A percentile compares a stretch with the other conserved stretches of the same genome.
Evolutionary conservation across 805 yeast species (phyloP).

Genomic region (Wickerhamiella sorbophila): DNA sequence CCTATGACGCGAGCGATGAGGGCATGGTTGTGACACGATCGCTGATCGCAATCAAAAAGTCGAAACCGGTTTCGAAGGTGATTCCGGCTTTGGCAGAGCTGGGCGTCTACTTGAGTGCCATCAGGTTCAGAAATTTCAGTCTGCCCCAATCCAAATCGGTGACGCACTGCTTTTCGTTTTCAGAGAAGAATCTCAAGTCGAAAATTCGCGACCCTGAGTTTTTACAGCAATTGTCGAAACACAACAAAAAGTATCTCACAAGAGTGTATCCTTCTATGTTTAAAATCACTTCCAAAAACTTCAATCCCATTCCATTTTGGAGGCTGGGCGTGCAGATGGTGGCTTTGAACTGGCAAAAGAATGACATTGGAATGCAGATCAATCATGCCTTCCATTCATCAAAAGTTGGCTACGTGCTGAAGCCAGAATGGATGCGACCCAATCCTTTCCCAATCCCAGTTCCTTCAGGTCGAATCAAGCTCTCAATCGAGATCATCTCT

Average conservation of each 20-base stretch:
- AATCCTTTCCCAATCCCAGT: constrained; percentile 6
- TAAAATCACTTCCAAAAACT: constrained; percentile 66
- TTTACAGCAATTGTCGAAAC: constrained; percentile 45
- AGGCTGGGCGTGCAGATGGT: constrained; percentile 80
- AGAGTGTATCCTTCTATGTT: constrained; percentile 78
- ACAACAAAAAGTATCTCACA: constrained; percentile 61
- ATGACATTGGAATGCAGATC: constrained; percentile 76
- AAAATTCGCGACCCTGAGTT: constrained; percentile 51
- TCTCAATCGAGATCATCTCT: constrained; percentile 41
- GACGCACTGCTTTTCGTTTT: constrained; percentile 77
- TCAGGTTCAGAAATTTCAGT: constrained; percentile 68
- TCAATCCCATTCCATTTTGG: constrained; percentile 73
- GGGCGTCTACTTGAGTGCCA: constrained; percentile 62
- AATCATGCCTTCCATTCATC: constrained; percentile 61
- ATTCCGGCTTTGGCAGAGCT: constrained; percentile 35
- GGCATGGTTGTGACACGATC: background rate
- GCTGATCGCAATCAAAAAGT: background rate
- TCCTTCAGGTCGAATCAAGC: constrained; percentile 13
- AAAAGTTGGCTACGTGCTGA: constrained; percentile 55
- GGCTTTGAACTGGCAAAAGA: constrained; percentile 93
- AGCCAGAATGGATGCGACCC: constrained; percentile 36
- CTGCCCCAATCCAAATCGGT: constrained; percentile 68
- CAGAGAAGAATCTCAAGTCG: constrained; percentile 52
- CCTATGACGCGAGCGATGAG: background rate
- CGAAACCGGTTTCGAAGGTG: constrained; percentile 9